Evolutionary conservation across 2,329 filamentous ascomycete species (phyloP), one percentile per base, ranked within the genome.

Genomic region (Endoconidiophora polonica): DNA sequence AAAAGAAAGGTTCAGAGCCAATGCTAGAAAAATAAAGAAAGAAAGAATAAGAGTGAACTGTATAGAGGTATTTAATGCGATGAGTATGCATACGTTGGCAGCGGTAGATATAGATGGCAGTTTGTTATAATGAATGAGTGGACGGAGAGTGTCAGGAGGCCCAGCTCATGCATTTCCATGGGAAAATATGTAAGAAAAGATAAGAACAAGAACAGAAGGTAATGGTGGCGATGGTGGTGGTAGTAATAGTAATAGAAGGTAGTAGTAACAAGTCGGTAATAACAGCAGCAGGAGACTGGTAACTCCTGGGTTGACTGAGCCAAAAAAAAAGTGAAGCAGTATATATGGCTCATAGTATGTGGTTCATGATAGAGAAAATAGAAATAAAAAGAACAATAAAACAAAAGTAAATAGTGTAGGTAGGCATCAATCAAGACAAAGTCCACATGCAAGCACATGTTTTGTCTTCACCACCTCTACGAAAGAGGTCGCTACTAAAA

Each of bases 371-470:
- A 38, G 29, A 52, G 12, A 45, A 33, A 50, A 40, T 18, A 16
- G 7, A 44, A 20, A 46, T 26, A 9, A 50, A 46, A 18, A 45
- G 3, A 22, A 52, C 22, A 46, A 33, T n/a, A n/a, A 37, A 47
- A 29, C 23, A 33, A 26, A 50, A 45, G 38, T 38, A 42, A 38
- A 22, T 12, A 45, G 9, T 12, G 22, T 6, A 9, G 14, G 14
- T 29, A 36, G 16, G 43, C 23, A 7, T 12, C 23, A 5, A 46
- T 45, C 20, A 53, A 26, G 52, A 47, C 36, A 53, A 49, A 3
- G 38, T 44, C 52, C 52, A 53, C 2, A 48, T 29, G 20, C 52
- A 53, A 29, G 39, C 52, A 38, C 52, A 53, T 12, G 33, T 42
- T 48, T 23, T 37, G 9, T 43, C 40, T 10, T 43, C 39, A 18